Evolutionary conservation across 768 basidiomycete genomes (phyloP), one percentile per base, ranked within the genome.

Genomic region (Gymnopilus dilepis): DNA sequence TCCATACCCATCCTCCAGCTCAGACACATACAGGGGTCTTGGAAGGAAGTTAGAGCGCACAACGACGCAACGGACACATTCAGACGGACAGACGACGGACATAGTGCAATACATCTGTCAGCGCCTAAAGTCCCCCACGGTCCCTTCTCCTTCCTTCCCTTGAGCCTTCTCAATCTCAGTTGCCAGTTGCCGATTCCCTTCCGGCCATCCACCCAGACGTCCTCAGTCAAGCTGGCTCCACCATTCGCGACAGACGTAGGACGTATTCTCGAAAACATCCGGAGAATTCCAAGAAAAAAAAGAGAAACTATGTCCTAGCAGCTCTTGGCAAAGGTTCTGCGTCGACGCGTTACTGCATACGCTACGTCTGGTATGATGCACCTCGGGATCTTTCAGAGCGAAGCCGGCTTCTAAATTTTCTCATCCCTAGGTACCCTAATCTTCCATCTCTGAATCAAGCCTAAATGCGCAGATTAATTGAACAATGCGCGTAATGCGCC

Each of bases 401-500:
- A n/a, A 4, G 15, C 34, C 34, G 34, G 34, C 22, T 37, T 22
- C 34, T 24, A 26, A 21, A n/a, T 21, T 51, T 31, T 31, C 28
- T 9, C 17, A 30, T 33, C 50, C 6, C n/a, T n/a, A n/a, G n/a
- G n/a, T n/a, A n/a, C n/a, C n/a, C n/a, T n/a, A n/a, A n/a, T n/a
- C n/a, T n/a, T n/a, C n/a, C n/a, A n/a, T n/a, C n/a, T n/a, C n/a
- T n/a, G n/a, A n/a, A n/a, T n/a, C n/a, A n/a, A n/a, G n/a, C n/a
- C n/a, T n/a, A 37, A 37, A 37, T 37, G 9, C 34, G 34, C 50
- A 51, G 28, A 53, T 53, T 53, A 53, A 53, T 38, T 38, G 17
- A 53, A 53, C 52, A 53, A 37, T 53, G 52, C 52, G 52, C 52
- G 21, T 53, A 53, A 53, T 34, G 33, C 33, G 52, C 34, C 33